phyloP scores from a whole-genome alignment of 2,329 filamentous ascomycete species.

The Ophioceras dolichostomum region DNA sequence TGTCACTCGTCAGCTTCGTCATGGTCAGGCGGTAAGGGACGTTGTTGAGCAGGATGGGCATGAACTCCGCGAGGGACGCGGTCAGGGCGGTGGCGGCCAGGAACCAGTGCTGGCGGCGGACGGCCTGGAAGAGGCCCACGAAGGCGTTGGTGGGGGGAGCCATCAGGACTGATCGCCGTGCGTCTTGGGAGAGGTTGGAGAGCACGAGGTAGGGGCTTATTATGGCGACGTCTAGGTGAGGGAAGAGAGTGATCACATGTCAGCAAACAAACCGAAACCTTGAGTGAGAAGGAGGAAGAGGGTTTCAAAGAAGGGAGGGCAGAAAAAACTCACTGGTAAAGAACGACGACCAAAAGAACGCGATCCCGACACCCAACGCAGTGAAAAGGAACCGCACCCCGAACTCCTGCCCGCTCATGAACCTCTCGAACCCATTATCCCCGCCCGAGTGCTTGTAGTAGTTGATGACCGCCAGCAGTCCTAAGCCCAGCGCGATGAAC shows the following conservation, averaged over 20 bases:
- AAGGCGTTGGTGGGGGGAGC: constrained; percentile 18
- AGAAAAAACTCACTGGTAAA: constrained; percentile 17
- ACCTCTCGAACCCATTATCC: constrained; percentile 19
- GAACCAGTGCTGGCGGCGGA: constrained; percentile 18
- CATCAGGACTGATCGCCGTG: constrained; percentile 20
- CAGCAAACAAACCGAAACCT: too few species aligned
- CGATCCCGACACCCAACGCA: constrained; percentile 21
- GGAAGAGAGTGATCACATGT: too few species aligned
- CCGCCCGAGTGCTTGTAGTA: constrained; percentile 21
- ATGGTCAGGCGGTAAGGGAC: constrained; percentile 23
- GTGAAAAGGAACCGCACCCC: constrained; percentile 27
- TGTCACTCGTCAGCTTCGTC: constrained; percentile 16
- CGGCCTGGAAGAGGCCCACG: constrained; percentile 19
- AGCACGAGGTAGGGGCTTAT: constrained; percentile 24
- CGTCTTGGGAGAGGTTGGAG: constrained; percentile 12
- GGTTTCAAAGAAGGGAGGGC: neutral
- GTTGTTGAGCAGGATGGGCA: constrained; percentile 24
- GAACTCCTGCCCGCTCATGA: constrained; percentile 26
- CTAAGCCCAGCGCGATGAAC: constrained; percentile 1
- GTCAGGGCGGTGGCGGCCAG: constrained; percentile 18
- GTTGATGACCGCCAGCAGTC: constrained; percentile 18
- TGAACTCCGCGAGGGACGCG: constrained; percentile 22
- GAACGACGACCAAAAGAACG: constrained; percentile 23
- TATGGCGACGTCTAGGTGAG: constrained; percentile 20
- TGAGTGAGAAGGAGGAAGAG: too few species aligned